phyloP scores from a whole-genome alignment of 179 eudicot species.

The Kewa caespitosa region DNA sequence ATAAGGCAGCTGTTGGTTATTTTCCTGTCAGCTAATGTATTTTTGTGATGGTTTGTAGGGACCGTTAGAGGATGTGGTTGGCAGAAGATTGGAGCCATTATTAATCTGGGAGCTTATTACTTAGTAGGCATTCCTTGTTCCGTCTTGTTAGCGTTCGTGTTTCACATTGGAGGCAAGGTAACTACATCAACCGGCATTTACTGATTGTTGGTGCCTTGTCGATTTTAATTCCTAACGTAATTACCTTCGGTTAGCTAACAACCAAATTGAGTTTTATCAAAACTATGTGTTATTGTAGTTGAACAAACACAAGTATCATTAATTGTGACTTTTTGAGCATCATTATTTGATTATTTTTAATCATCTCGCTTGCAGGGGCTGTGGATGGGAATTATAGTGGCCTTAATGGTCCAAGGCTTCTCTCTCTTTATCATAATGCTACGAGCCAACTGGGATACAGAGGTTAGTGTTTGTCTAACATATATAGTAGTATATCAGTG shows the following conservation, averaged over 20 bases:
- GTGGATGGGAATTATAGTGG: constrained; percentile 59
- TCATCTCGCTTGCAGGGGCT: constrained; percentile 47
- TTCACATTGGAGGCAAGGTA: constrained; percentile 29
- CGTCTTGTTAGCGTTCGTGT: constrained; percentile 24
- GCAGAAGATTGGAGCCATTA: constrained; percentile 25
- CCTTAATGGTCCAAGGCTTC: constrained; percentile 50
- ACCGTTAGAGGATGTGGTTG: constrained; percentile 30
- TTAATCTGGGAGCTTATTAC: constrained; percentile 30
- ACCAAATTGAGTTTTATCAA: too few relatives aligned
- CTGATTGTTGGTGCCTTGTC: not conserved
- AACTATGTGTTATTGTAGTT: not conserved
- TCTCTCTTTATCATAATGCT: constrained; percentile 44
- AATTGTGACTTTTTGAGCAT: constrained; percentile 28
- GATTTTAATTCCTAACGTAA: not conserved
- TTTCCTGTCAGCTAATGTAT: too few relatives aligned
- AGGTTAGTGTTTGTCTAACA: constrained; percentile 51
- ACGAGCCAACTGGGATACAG: constrained; percentile 56
- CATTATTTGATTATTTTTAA: not conserved
- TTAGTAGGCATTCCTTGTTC: constrained; percentile 27
- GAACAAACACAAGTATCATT: not conserved
- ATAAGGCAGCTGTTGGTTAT: too few relatives aligned
- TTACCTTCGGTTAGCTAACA: not conserved
- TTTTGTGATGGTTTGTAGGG: constrained; percentile 18
- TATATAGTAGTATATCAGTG: too few relatives aligned
- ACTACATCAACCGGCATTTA: not conserved